A percentile compares a stretch with the other conserved stretches of the same genome.
Conservation (phyloP, 169 alveolate genomes). For the Miamiensis avidus region DNA sequence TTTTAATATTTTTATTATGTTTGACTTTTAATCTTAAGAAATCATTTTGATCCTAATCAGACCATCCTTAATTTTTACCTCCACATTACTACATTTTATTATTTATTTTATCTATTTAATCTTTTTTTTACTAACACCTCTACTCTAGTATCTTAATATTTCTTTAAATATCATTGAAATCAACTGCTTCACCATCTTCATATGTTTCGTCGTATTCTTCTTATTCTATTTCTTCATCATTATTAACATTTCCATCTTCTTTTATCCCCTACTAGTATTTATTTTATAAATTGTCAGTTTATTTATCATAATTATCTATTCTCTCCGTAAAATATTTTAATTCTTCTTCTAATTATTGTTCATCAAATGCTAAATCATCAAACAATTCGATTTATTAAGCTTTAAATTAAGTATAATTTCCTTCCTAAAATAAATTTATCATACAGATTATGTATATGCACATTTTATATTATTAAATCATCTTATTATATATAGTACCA, state of each 20-base stretch:
- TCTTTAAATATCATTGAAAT: neutral
- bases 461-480: too few species aligned
- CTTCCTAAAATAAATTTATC: neutral
- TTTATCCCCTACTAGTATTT: neutral
- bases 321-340: slow-evolving; percentile 10
- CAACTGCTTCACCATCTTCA: neutral
- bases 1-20: slow-evolving; percentile 12
- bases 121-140: neutral
- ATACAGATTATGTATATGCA: too few species aligned
- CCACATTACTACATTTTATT: neutral
- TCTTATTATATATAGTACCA: neutral
- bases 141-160: neutral
- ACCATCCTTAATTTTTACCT: slow-evolving; percentile 24
- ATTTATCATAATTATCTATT: slow-evolving; percentile 9
- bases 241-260: neutral
- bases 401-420: slow-evolving; percentile 18
- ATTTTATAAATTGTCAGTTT: slow-evolving; percentile 12
- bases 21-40: slow-evolving; percentile 3
- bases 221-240: slow-evolving; percentile 2
- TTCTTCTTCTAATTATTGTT: slow-evolving; percentile 14
- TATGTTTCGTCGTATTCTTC: slow-evolving; percentile 3
- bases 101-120: neutral
- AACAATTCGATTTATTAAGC: slow-evolving; percentile 8
- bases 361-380: slow-evolving; percentile 19
- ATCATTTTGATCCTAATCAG: slow-evolving; percentile 9